These are phyloP conservation scores for Botrytis sinoallii DNA, from an alignment of 2,329 filamentous ascomycete species.

Conservation along the genomic window DNA sequence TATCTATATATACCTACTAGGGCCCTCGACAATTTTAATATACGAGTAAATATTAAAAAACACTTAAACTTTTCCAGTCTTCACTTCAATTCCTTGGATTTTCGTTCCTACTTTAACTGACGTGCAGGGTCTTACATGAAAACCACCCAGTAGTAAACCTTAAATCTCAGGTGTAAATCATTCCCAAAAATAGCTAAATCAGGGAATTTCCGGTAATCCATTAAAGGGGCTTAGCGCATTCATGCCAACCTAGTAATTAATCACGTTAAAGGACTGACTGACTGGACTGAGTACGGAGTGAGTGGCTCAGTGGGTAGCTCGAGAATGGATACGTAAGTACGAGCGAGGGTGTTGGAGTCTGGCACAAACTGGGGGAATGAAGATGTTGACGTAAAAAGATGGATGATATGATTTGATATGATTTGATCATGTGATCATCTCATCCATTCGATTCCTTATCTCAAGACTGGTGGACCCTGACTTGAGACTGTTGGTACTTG, in stretches of 20 bases:
- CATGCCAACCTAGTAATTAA: neutral
- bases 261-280: neutral
- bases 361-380: neutral
- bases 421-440: neutral
- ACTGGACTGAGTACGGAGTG: neutral
- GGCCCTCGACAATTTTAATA: neutral
- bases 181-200: constrained; percentile 1
- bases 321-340: neutral
- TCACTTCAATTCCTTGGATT: neutral
- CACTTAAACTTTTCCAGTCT: neutral
- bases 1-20: no score
- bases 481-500: neutral
- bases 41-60: neutral
- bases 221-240: constrained; percentile 13
- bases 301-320: neutral
- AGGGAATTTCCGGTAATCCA: constrained; percentile 7
- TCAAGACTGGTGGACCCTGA: neutral
- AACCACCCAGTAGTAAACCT: neutral
- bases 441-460: neutral
- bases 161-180: neutral
- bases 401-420: neutral
- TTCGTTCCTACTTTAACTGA: neutral
- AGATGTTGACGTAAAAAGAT: neutral
- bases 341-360: neutral
- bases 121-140: neutral